Evolutionary conservation across 306 rosid genomes (phyloP).

Genomic region (Dalbergia oliveri): DNA sequence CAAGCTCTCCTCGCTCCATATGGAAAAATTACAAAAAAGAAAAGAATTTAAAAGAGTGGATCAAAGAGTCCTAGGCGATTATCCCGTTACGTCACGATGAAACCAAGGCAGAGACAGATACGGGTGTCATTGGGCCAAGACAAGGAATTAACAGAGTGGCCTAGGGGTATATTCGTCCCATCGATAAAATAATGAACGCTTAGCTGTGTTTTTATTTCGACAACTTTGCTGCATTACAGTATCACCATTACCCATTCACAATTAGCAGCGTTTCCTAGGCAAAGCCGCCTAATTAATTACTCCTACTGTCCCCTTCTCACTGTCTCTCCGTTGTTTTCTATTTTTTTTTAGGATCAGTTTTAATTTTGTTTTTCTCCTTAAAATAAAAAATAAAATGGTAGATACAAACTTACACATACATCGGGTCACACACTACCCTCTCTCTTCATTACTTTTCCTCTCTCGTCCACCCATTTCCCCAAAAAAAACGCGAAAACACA

Average conservation of each 20-base stretch:
- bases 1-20: background rate
- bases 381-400: background rate
- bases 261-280: slow-evolving; percentile 55
- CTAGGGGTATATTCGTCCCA: slow-evolving; percentile 60
- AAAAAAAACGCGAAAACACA: slow-evolving; percentile 39
- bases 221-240: background rate
- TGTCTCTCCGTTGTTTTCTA: background rate
- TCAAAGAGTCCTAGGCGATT: slow-evolving; percentile 46
- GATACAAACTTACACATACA: background rate
- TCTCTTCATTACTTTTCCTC: slow-evolving; percentile 7
- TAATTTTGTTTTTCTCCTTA: background rate
- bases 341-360: background rate
- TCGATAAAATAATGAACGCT: background rate
- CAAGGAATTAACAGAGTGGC: background rate
- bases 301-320: background rate
- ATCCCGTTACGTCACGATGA: slow-evolving; percentile 66
- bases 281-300: slow-evolving; percentile 61
- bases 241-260: no score
- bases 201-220: background rate
- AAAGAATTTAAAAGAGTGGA: background rate
- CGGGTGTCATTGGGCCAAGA: background rate
- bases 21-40: background rate
- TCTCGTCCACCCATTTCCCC: slow-evolving; percentile 54
- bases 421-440: background rate
- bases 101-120: slow-evolving; percentile 37